Percentiles rank a stretch among this genome's conserved stretches.
These are phyloP conservation scores for Gastrodia elata DNA, from an alignment of 106 monocot species.

Conservation along the genomic window DNA sequence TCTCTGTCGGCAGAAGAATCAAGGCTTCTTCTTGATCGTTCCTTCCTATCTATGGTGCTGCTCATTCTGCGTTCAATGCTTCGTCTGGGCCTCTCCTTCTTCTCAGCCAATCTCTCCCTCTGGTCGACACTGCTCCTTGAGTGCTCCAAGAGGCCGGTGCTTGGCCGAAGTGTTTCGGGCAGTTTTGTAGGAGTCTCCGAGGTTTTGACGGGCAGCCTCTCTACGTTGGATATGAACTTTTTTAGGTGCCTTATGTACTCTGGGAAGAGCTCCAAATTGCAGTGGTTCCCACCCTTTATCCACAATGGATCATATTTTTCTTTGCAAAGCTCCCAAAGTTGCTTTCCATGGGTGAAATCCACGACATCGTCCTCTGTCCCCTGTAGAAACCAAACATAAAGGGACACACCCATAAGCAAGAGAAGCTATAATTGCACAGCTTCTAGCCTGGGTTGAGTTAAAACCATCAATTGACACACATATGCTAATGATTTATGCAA, in stretches of 20 bases:
- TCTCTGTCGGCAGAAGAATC: slow-evolving; percentile 30
- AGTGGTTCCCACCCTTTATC: slow-evolving; percentile 64
- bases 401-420: background rate
- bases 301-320: slow-evolving; percentile 76
- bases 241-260: slow-evolving; percentile 67
- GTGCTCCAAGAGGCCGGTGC: slow-evolving; percentile 17
- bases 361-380: slow-evolving; percentile 74
- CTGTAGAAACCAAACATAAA: slow-evolving; percentile 18
- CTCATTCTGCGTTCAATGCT: slow-evolving; percentile 38
- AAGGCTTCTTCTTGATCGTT: slow-evolving; percentile 43
- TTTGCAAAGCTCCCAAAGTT: slow-evolving; percentile 55
- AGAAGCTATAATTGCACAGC: background rate
- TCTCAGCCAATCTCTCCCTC: slow-evolving; percentile 20
- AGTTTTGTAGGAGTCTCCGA: slow-evolving; percentile 8
- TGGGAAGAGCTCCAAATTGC: slow-evolving; percentile 70
- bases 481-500: background rate
- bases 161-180: slow-evolving; percentile 13
- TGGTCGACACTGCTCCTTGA: slow-evolving; percentile 29
- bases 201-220: slow-evolving; percentile 27
- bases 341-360: slow-evolving; percentile 63
- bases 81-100: slow-evolving; percentile 31
- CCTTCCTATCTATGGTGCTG: slow-evolving; percentile 44
- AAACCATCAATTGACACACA: background rate
- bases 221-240: slow-evolving; percentile 50
- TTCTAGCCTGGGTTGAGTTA: background rate